Evolutionary conservation across 257 asterid genomes (phyloP).

Genomic region (Voacanga thouarsii): DNA sequence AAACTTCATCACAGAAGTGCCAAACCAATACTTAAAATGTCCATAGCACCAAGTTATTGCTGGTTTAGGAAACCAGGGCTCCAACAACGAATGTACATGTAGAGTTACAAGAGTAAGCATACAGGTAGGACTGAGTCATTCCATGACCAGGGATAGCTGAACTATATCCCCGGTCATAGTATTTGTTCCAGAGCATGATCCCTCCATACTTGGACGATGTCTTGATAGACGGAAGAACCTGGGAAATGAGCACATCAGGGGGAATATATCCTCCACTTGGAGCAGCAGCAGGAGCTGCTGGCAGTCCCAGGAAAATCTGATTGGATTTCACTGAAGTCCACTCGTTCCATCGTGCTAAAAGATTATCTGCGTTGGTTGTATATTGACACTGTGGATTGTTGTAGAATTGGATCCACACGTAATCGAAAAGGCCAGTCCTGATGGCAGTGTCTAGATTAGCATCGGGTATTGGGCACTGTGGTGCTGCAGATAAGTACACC

Average conservation of each 20-base stretch:
- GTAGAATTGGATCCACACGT: slow-evolving; percentile 61
- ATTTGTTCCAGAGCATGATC: slow-evolving; percentile 61
- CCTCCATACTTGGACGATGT: slow-evolving; percentile 50
- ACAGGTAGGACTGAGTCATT: not conserved
- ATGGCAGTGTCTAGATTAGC: slow-evolving; percentile 33
- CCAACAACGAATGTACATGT: not conserved
- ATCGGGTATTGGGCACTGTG: slow-evolving; percentile 53
- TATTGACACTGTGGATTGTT: slow-evolving; percentile 47
- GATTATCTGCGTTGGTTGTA: slow-evolving; percentile 15
- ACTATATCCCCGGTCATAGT: slow-evolving; percentile 43
- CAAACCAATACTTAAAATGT: too few relatives aligned
- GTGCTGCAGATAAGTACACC: slow-evolving; percentile 53
- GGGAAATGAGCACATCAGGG: slow-evolving; percentile 40
- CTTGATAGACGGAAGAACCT: slow-evolving; percentile 52
- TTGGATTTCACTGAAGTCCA: slow-evolving; percentile 25
- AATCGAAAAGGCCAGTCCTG: slow-evolving; percentile 46
- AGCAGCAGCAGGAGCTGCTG: slow-evolving; percentile 49
- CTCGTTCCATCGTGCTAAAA: slow-evolving; percentile 44
- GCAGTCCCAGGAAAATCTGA: slow-evolving; percentile 53
- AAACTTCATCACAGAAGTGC: not conserved
- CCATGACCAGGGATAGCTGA: slow-evolving; percentile 31
- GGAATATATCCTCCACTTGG: slow-evolving; percentile 36
- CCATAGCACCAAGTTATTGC: not conserved
- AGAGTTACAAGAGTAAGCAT: too few relatives aligned
- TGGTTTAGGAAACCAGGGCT: not conserved